Evolutionary conservation across 2,329 filamentous ascomycete genomes (phyloP), one percentile per base, ranked within the genome.

Genomic region (Paecilomyces fulvus): DNA sequence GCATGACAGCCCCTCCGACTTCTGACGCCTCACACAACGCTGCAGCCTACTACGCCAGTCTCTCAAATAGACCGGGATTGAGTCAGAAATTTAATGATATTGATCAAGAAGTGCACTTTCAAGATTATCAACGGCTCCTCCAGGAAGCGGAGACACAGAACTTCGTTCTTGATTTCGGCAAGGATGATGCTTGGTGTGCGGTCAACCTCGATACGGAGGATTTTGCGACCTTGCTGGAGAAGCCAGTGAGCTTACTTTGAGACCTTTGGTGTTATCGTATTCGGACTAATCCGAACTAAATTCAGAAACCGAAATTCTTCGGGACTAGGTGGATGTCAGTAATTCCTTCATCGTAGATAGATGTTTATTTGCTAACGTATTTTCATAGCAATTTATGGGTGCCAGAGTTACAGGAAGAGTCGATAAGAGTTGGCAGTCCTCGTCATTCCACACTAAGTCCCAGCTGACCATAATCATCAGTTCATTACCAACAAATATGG

Each of bases 281-380:
- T 3, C 5, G 12, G 14, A 30, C 43, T 46, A 31, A 51, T 37
- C 37, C 5, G 3, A 3, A 23, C 30, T 11, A 11, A n/a, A 14
- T 37, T 21, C 67, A 80, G 64, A 74, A 78, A 56, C 77, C 80
- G 2, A 72, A 70, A 46, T 76, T 74, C 52, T 72, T 79, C 50
- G 79, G 77, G 58, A 84, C 87, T 3, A 79, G 87, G 69, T 91
- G 88, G 88, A 89, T 90, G 83, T 84, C 73, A 68, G 82, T 65
- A 33, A 54, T 33, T 33, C 25, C 33, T 30, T 46, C 20, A 31
- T 52, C 3, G 14, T 25, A 9, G 3, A 2, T n/a, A 20, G 21
- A 23, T 53, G 43, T 55, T 60, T 46, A 57, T 31, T 57, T 48
- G 53, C 49, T 65, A 20, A 51, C 52, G 4, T 43, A 43, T 8